phyloP scores from a whole-genome alignment of 768 basidiomycete genomes.

The Lentinula aciculospora region DNA sequence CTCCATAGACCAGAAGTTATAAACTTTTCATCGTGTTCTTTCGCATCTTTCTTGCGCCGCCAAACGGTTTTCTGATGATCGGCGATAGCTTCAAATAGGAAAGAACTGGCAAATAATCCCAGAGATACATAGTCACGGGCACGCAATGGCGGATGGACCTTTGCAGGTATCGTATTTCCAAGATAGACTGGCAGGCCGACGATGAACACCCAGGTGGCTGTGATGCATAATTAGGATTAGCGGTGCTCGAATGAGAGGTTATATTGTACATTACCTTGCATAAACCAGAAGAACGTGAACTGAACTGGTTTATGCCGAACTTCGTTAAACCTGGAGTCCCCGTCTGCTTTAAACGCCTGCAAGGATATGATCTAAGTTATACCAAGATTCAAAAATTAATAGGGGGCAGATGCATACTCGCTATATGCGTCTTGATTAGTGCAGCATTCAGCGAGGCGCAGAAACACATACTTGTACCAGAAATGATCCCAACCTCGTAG shows the following conservation, averaged over 20 bases:
- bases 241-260: not conserved
- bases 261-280: conserved; percentile 48
- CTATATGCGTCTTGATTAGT: not conserved
- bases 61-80: conserved; percentile 63
- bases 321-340: conserved; percentile 47
- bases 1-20: conserved; percentile 66
- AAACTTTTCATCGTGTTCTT: conserved; percentile 67
- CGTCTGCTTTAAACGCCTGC: conserved; percentile 33
- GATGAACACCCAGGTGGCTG: conserved; percentile 61
- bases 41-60: conserved; percentile 51
- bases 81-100: conserved; percentile 57
- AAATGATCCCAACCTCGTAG: conserved; percentile 55
- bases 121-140: conserved; percentile 48
- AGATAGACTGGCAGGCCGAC: conserved; percentile 69
- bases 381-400: not conserved
- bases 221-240: not conserved
- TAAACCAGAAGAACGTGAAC: conserved; percentile 60
- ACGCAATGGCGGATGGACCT: conserved; percentile 45
- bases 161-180: conserved; percentile 48
- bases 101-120: conserved; percentile 48
- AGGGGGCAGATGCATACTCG: not conserved
- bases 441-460: not conserved
- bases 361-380: conserved; percentile 5
- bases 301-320: conserved; percentile 37
- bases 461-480: conserved; percentile 38